phyloP scores from a whole-genome alignment of 441 rosid species.

The Eutrema salsugineum region DNA sequence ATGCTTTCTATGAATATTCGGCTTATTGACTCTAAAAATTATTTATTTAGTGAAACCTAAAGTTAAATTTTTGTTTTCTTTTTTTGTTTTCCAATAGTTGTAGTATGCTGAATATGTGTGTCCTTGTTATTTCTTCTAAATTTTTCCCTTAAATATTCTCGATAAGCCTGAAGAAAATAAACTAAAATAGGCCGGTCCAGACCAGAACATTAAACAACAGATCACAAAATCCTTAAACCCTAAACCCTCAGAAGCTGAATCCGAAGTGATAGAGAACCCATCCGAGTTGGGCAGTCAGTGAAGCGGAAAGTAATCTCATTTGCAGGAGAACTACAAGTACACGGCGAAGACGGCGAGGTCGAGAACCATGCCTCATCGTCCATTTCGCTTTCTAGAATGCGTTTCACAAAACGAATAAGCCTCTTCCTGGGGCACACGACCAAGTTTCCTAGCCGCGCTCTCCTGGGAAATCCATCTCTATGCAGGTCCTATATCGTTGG shows the following conservation, averaged over 20 bases:
- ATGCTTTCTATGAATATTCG: no score
- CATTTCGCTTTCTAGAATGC: conserved; percentile 37
- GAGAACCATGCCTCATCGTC: conserved; percentile 31
- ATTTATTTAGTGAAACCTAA: no score
- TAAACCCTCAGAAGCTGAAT: background rate
- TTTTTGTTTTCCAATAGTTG: no score
- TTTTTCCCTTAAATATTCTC: no score
- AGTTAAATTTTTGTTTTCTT: no score
- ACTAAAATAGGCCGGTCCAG: background rate
- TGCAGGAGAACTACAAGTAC: background rate
- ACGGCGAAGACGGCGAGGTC: conserved; percentile 20
- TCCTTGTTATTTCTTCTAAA: no score
- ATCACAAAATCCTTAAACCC: conserved; percentile 29
- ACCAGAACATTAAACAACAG: background rate
- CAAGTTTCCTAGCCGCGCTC: conserved; percentile 21
- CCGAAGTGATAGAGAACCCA: background rate
- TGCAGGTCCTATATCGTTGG: conserved; percentile 2
- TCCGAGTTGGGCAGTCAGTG: background rate
- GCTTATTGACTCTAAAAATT: no score
- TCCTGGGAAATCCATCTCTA: conserved; percentile 11
- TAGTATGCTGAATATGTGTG: no score
- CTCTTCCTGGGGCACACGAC: conserved; percentile 33
- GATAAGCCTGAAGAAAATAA: background rate
- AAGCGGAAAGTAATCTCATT: conserved; percentile 19
- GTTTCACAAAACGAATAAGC: conserved; percentile 36